Base-by-base conservation (phyloP, 1,284 basidiomycete genomes). In the Ustilago sp. region DNA sequence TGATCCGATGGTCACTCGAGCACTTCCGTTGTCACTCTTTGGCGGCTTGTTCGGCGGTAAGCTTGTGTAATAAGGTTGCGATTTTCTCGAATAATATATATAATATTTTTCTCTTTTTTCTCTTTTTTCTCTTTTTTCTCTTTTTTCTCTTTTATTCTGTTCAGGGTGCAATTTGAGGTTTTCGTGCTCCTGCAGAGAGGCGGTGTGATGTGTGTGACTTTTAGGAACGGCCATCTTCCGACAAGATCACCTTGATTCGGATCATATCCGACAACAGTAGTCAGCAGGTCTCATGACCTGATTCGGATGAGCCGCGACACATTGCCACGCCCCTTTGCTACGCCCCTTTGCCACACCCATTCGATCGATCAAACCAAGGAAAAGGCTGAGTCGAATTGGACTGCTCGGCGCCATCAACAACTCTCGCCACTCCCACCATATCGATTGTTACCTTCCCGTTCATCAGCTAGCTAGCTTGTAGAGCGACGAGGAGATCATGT, bases 391-490 rank as follows among this genome's bases (percentile, higher is more conserved):
- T 56, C 34, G 43, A 13, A 53, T 19, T 38, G 9, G 7, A 12
- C 7, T 19, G 15, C 39, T 47, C 56, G n/a, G n/a, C 50, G 31
- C 62, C 55, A 35, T 12, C 63, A 32, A 35, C 52, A 17, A 17
- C 41, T 8, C 9, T 43, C 45, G 12, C 7, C 45, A 51, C 38
- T 36, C 19, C 59, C 54, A 67, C 39, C 65, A 62, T 62, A 48
- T 53, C 34, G 23, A 11, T 9, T 31, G 23, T 19, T 45, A 31
- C 41, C 11, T 9, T 8, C 4, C 3, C 17, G 34, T 15, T 28
- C 41, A 32, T 13, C n/a, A n/a, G 35, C 51, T 45, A n/a, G 35
- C 51, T 45, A 45, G 43, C 17, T 45, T 45, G 43, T n/a, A 12
- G 39, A 59, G 17, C 31, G 32, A 2, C 41, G 19, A 43, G 7